phyloP scores from a whole-genome alignment of 2,329 filamentous ascomycete genomes.

The Anthostomella pinea region DNA sequence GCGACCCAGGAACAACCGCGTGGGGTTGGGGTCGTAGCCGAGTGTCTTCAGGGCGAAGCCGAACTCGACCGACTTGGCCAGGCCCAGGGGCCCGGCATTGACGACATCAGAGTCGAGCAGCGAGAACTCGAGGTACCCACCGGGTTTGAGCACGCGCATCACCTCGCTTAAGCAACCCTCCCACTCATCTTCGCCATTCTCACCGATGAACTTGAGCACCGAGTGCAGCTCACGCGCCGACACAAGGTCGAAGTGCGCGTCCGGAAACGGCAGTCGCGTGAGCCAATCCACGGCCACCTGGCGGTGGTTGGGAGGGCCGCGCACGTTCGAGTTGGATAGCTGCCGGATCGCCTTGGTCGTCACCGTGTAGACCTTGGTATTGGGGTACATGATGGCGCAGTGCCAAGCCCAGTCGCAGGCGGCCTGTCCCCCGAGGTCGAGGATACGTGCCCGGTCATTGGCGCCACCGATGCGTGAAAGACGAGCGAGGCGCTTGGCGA shows the following conservation, averaged over 20 bases:
- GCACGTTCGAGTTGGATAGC: constrained; percentile 69
- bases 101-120: constrained; percentile 88
- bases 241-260: constrained; percentile 86
- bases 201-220: constrained; percentile 70
- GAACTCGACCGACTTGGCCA: constrained; percentile 87
- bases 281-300: constrained; percentile 75
- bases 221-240: constrained; percentile 85
- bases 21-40: constrained; percentile 84
- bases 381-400: constrained; percentile 79
- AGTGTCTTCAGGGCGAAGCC: constrained; percentile 84
- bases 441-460: constrained; percentile 61
- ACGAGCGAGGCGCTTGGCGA: constrained; percentile 59
- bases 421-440: constrained; percentile 83
- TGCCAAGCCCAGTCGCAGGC: constrained; percentile 97
- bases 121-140: constrained; percentile 87
- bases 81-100: constrained; percentile 74
- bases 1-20: constrained; percentile 74
- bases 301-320: constrained; percentile 83
- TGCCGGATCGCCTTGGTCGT: constrained; percentile 71
- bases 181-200: constrained; percentile 78
- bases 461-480: constrained; percentile 49
- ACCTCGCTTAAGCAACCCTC: constrained; percentile 82
- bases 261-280: constrained; percentile 79
- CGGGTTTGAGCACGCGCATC: constrained; percentile 86
- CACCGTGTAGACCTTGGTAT: constrained; percentile 84